A percentile compares a stretch with the other conserved stretches of the same genome.
Conservation (phyloP, 164 flowering plant species). For the Saururus chinensis region DNA sequence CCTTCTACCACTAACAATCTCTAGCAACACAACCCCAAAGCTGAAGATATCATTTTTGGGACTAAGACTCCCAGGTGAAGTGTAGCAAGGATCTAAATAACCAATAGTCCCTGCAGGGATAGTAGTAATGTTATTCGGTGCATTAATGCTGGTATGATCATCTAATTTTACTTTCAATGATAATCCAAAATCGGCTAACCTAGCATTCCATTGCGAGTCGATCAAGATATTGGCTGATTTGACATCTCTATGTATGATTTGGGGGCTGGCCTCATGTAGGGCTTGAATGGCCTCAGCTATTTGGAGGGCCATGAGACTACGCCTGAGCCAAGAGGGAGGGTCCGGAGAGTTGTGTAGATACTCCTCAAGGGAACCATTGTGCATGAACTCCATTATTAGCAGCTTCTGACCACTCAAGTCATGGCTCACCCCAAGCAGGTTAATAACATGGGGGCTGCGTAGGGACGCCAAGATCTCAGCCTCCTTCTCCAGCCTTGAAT, state of each 20-base stretch:
- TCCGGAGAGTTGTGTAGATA: constrained; percentile 22
- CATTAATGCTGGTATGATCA: not conserved
- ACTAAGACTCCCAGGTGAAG: constrained; percentile 37
- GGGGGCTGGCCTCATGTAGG: constrained; percentile 35
- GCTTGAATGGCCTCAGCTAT: constrained; percentile 36
- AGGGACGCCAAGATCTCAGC: constrained; percentile 36
- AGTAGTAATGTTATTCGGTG: constrained; percentile 3
- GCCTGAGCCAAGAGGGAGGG: constrained; percentile 39
- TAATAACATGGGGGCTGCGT: constrained; percentile 20
- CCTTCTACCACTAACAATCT: constrained; percentile 43
- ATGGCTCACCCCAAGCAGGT: constrained; percentile 31
- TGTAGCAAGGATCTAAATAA: constrained; percentile 63
- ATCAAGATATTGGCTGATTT: constrained; percentile 56
- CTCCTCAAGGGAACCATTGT: constrained; percentile 54
- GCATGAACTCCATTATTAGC: constrained; percentile 58
- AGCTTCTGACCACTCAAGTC: constrained; percentile 16
- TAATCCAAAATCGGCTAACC: constrained; percentile 60
- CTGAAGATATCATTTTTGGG: constrained; percentile 58
- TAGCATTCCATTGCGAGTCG: constrained; percentile 40
- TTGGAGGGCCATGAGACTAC: constrained; percentile 34
- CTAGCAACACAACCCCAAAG: constrained; percentile 59
- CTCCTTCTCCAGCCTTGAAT: constrained; percentile 50
- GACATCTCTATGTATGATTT: constrained; percentile 53
- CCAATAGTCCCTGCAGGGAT: constrained; percentile 76
- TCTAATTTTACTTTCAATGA: constrained; percentile 14